phyloP scores from a whole-genome alignment of 192 early-diverging fungal species.

The Gigaspora rosea region DNA sequence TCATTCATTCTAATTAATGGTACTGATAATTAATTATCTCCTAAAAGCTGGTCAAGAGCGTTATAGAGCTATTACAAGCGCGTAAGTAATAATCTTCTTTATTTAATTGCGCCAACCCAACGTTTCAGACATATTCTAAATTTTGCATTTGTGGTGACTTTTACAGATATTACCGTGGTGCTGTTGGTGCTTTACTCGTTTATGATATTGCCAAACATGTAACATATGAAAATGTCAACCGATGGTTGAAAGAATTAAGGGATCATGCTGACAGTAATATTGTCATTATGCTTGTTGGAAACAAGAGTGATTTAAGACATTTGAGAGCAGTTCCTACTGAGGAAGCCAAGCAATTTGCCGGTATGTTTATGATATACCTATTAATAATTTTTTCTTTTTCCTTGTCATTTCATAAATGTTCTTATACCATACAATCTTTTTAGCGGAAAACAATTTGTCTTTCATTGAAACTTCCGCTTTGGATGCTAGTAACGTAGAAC shows the following conservation, averaged over 20 bases:
- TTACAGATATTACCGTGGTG: slow-evolving; percentile 90
- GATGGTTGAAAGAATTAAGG: slow-evolving; percentile 98
- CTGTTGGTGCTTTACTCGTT: slow-evolving; percentile 94
- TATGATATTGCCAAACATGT: slow-evolving; percentile 97
- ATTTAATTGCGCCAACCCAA: neutral
- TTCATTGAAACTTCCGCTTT: slow-evolving; percentile 99
- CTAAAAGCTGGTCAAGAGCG: slow-evolving; percentile 66
- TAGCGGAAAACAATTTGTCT: slow-evolving; percentile 88
- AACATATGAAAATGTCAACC: slow-evolving; percentile 94
- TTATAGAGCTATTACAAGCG: slow-evolving; percentile 84
- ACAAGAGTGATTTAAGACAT: slow-evolving; percentile 98
- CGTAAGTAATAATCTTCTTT: slow-evolving; percentile 39
- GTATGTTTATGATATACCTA: slow-evolving; percentile 39
- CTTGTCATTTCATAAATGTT: neutral
- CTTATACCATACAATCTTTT: neutral
- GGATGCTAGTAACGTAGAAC: slow-evolving; percentile 95
- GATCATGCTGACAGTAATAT: slow-evolving; percentile 98
- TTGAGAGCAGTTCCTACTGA: slow-evolving; percentile 95
- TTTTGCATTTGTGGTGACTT: neutral
- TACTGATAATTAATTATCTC: slow-evolving; percentile 15
- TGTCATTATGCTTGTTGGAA: slow-evolving; percentile 98
- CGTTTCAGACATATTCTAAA: neutral
- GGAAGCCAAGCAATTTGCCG: slow-evolving; percentile 96
- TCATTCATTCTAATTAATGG: too few relatives aligned
- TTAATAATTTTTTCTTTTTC: neutral